These are phyloP conservation scores for Aureoboletus auriporus DNA, from an alignment of 768 basidiomycete species.

Conservation along the genomic window DNA sequence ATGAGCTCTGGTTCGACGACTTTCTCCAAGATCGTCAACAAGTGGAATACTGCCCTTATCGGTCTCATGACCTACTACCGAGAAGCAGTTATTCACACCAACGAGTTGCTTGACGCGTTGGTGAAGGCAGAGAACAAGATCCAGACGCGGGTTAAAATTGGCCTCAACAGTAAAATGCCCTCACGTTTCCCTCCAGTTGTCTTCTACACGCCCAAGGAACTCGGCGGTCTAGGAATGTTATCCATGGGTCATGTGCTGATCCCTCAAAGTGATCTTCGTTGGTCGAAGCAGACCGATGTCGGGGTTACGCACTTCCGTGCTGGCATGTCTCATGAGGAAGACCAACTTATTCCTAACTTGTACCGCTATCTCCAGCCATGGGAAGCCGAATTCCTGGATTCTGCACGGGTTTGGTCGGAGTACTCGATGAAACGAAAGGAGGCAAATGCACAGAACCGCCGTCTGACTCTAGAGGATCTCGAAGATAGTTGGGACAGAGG, in stretches of 20 bases:
- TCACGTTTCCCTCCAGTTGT: constrained; percentile 97
- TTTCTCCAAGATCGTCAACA: constrained; percentile 98
- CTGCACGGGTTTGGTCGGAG: constrained; percentile 98
- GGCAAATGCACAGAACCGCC: constrained; percentile 97
- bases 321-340: constrained; percentile 95
- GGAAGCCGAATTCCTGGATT: constrained; percentile 97
- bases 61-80: constrained; percentile 98
- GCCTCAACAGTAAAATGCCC: constrained; percentile 99
- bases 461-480: constrained; percentile 93
- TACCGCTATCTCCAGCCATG: constrained; percentile 96
- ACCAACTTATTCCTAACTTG: constrained; percentile 93
- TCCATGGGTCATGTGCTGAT: constrained; percentile 99
- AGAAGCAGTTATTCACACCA: constrained; percentile 96
- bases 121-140: constrained; percentile 99
- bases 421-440: constrained; percentile 99
- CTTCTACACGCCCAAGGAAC: constrained; percentile 96
- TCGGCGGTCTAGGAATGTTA: constrained; percentile 97
- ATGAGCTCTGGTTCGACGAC: constrained; percentile 99
- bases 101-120: constrained; percentile 90
- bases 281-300: constrained; percentile 98
- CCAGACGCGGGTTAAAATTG: constrained; percentile 99
- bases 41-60: constrained; percentile 95
- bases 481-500: constrained; percentile 99
- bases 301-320: constrained; percentile 99
- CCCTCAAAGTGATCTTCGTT: constrained; percentile 94